Evolutionary conservation across 75 land plant genomes (phyloP).

Genomic region (Pseudotsuga menziesii): DNA sequence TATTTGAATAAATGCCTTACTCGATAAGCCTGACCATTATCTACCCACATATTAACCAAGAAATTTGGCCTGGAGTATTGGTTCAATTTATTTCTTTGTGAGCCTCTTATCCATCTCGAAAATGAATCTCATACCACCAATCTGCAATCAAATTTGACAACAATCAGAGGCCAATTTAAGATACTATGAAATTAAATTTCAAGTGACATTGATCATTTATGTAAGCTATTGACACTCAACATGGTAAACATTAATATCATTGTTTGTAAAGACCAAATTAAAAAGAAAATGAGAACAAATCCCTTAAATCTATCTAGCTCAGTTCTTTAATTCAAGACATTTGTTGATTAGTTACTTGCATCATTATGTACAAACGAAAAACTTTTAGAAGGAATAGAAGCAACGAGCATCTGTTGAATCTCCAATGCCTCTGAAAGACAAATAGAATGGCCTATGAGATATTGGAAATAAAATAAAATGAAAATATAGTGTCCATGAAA

Average conservation of each 20-base stretch:
- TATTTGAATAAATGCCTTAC: too few relatives aligned
- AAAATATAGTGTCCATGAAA: too few relatives aligned
- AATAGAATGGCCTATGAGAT: too few relatives aligned
- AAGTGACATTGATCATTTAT: not conserved
- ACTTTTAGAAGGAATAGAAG: too few relatives aligned
- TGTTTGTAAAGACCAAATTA: not conserved
- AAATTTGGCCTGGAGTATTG: too few relatives aligned
- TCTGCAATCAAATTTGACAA: slow-evolving; percentile 24
- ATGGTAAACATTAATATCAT: not conserved
- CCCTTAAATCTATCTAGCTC: not conserved
- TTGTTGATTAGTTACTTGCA: not conserved
- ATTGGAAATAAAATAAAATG: too few relatives aligned
- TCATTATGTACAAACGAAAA: too few relatives aligned
- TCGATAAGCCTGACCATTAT: too few relatives aligned
- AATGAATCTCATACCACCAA: slow-evolving; percentile 59
- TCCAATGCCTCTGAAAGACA: too few relatives aligned
- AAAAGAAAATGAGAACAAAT: not conserved
- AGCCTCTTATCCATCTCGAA: slow-evolving; percentile 54
- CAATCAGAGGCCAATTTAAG: too few relatives aligned
- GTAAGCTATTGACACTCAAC: not conserved
- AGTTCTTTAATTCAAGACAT: not conserved
- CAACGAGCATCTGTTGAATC: too few relatives aligned
- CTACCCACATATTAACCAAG: too few relatives aligned
- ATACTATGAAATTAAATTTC: not conserved
- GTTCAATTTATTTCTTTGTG: slow-evolving; percentile 10